Evolutionary conservation across 2,329 filamentous ascomycete species (phyloP).

Genomic region (Thielaviopsis populi): DNA sequence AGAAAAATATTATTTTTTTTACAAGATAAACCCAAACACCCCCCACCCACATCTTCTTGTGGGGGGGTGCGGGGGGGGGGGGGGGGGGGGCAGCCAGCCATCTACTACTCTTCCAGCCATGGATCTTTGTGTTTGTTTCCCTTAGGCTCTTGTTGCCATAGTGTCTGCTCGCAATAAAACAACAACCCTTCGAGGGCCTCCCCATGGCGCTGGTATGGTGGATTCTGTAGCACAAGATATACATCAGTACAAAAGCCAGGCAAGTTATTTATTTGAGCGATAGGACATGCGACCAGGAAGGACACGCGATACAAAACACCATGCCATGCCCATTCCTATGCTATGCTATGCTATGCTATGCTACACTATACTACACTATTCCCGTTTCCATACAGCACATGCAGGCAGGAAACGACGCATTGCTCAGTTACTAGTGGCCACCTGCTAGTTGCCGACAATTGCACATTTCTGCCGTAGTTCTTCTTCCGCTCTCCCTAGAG

Average conservation of each 20-base stretch:
- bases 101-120: not conserved
- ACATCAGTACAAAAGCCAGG: not conserved
- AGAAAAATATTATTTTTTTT: too few relatives aligned
- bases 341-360: too few relatives aligned
- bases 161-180: not conserved
- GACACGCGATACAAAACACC: not conserved
- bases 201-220: not conserved
- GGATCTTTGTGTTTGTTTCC: not conserved
- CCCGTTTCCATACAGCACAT: not conserved
- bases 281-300: not conserved
- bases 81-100: not conserved
- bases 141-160: not conserved
- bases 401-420: not conserved
- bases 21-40: too few relatives aligned
- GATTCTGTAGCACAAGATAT: not conserved
- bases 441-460: not conserved
- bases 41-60: too few relatives aligned
- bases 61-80: too few relatives aligned
- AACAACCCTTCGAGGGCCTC: not conserved
- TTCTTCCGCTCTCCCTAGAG: not conserved
- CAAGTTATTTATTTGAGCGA: not conserved
- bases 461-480: not conserved
- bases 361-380: not conserved
- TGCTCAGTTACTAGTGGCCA: not conserved
- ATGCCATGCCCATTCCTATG: not conserved